A percentile compares a stretch with the other conserved stretches of the same genome.
These are phyloP conservation scores for Naegleria gruberi DNA, from an alignment of 208 protist genomes.

Conservation along the genomic window DNA sequence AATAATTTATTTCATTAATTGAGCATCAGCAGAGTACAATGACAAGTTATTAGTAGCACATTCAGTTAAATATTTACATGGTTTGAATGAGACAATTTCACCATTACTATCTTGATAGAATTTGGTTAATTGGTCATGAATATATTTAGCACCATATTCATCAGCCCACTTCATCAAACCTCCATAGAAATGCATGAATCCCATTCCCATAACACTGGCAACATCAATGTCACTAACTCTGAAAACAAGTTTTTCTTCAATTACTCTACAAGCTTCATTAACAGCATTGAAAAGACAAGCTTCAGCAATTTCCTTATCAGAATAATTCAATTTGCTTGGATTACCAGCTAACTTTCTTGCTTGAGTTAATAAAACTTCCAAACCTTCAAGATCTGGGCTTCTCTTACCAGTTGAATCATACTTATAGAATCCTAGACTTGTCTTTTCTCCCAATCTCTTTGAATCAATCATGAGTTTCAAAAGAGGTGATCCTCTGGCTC, in stretches of 20 bases:
- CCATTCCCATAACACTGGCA: constrained; percentile 61
- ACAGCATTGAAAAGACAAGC: constrained; percentile 67
- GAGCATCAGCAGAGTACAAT: background rate
- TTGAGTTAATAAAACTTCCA: background rate
- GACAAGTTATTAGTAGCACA: background rate
- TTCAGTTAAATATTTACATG: constrained; percentile 18
- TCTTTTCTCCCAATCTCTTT: constrained; percentile 69
- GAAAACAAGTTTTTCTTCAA: constrained; percentile 59
- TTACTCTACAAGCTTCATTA: constrained; percentile 72
- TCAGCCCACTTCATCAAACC: constrained; percentile 41
- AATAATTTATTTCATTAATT: background rate
- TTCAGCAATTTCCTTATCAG: constrained; percentile 62
- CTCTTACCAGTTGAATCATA: background rate
- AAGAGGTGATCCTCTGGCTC: background rate
- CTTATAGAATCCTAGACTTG: constrained; percentile 70
- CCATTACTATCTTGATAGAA: background rate
- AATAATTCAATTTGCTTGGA: background rate
- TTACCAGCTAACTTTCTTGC: background rate
- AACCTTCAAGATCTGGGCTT: background rate
- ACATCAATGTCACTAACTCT: constrained; percentile 70
- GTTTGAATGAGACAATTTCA: background rate
- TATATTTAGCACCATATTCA: background rate
- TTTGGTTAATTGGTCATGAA: background rate
- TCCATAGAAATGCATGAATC: constrained; percentile 67
- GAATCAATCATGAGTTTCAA: constrained; percentile 54